Evolutionary conservation across 2,329 filamentous ascomycete species (phyloP), one percentile per base, ranked within the genome.

Genomic region (Sordariomycetes sp.): DNA sequence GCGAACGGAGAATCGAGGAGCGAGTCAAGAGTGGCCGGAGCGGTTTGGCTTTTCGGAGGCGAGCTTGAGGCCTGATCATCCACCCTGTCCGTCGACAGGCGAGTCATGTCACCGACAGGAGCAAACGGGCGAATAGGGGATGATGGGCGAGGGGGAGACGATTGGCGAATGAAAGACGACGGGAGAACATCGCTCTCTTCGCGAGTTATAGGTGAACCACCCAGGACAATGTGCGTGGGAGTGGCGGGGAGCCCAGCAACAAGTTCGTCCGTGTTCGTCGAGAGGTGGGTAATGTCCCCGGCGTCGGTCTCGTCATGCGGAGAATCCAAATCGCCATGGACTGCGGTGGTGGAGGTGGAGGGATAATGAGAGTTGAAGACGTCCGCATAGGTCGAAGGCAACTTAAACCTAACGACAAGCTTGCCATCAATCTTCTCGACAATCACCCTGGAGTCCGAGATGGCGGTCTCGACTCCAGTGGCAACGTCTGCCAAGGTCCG

Each of bases 361-460:
- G 50, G 50, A 25, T 43, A 8, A 8, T 70, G 66, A 57, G 59
- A 67, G 2, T 60, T 67, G 58, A 72, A 71, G 50, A 70, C 58
- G 40, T 63, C 57, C 28, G 67, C 65, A 58, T 67, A 67, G 59
- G 69, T 59, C 24, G 64, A 60, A 56, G 71, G 68, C 57, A 72
- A 51, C 70, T 72, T 72, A 71, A 72, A 72, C 67, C 69, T 64
- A 60, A 72, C 70, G 58, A 71, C 62, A 43, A 72, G 66, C 58
- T 68, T 64, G 48, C 63, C 68, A 46, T 65, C 65, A 52, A 67
- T 63, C 52, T 67, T 62, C 11, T 56, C 61, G 37, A 71, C 60
- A 50, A 65, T 60, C 61, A 71, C 69, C 40, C 68, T 69, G 62
- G 70, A 68, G 43, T 67, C 50, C 10, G 24, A 14, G 20, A 51